phyloP scores from a whole-genome alignment of 1,139 yeast species.

The Sugiyamaella pinicola region DNA sequence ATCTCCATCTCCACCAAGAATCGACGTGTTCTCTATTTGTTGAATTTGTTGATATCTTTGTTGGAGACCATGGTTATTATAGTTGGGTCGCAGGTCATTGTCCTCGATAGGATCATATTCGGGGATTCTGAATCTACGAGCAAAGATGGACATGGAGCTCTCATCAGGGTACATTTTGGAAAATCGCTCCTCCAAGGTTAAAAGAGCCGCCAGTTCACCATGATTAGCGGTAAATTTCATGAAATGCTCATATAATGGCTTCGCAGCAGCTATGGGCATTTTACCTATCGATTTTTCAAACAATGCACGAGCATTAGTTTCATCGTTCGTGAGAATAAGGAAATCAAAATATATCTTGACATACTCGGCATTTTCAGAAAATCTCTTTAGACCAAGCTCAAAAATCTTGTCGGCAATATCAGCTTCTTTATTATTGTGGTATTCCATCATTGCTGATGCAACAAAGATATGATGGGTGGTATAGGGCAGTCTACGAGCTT shows the following conservation, averaged over 20 bases:
- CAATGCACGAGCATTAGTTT: constrained; percentile 77
- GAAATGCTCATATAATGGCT: constrained; percentile 52
- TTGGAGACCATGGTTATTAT: constrained; percentile 8
- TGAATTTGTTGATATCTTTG: constrained; percentile 17
- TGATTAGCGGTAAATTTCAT: constrained; percentile 57
- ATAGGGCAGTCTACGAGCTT: constrained; percentile 66
- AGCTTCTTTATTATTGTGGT: constrained; percentile 58
- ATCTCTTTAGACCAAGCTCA: constrained; percentile 74
- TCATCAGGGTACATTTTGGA: constrained; percentile 63
- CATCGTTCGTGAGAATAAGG: constrained; percentile 70
- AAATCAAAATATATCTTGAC: constrained; percentile 72
- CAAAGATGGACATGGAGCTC: constrained; percentile 35
- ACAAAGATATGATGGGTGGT: constrained; percentile 78
- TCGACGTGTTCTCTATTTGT: constrained; percentile 15
- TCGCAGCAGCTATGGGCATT: constrained; percentile 44
- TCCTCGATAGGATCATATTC: constrained; percentile 50
- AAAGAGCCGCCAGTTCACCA: constrained; percentile 68
- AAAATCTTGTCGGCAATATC: constrained; percentile 77
- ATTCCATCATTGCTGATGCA: constrained; percentile 83
- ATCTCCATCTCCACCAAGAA: constrained; percentile 9
- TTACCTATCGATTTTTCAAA: constrained; percentile 67
- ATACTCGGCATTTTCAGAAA: constrained; percentile 56
- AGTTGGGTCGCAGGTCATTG: constrained; percentile 44
- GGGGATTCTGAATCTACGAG: constrained; percentile 47
- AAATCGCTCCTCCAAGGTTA: constrained; percentile 66